phyloP scores from a whole-genome alignment of 192 early-diverging fungal genomes.

The Cladochytrium replicatum region DNA sequence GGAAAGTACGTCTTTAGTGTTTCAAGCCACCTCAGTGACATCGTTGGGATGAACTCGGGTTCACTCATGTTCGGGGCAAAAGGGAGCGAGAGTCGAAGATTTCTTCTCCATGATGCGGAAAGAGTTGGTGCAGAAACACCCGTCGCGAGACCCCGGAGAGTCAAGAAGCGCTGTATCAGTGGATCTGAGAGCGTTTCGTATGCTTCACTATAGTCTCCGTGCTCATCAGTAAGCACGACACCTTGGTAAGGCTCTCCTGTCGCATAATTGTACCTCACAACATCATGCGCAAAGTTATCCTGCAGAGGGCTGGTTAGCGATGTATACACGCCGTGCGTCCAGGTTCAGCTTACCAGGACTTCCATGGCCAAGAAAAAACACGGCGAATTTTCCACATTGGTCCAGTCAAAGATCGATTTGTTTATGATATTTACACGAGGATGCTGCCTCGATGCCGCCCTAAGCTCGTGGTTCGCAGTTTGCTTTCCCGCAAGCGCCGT shows the following conservation, averaged over 20 bases:
- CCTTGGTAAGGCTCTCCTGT: slow-evolving; percentile 69
- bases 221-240: slow-evolving; percentile 67
- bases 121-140: too few species aligned
- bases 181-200: slow-evolving; percentile 75
- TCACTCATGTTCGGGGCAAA: slow-evolving; percentile 76
- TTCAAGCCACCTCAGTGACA: slow-evolving; percentile 61
- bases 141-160: too few species aligned
- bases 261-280: slow-evolving; percentile 74
- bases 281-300: slow-evolving; percentile 96
- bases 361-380: slow-evolving; percentile 97
- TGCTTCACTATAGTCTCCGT: slow-evolving; percentile 77
- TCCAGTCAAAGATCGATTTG: slow-evolving; percentile 88
- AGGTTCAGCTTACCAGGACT: slow-evolving; percentile 81
- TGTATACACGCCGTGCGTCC: too few species aligned
- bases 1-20: slow-evolving; percentile 75
- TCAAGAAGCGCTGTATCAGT: slow-evolving; percentile 62
- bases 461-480: slow-evolving; percentile 5
- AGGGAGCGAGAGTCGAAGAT: slow-evolving; percentile 55
- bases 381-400: slow-evolving; percentile 47
- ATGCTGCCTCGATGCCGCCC: slow-evolving; percentile 9
- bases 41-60: slow-evolving; percentile 87
- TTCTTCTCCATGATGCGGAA: slow-evolving; percentile 30
- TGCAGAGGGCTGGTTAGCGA: too few species aligned
- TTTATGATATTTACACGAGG: slow-evolving; percentile 83
- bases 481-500: slow-evolving; percentile 57